Evolutionary conservation across 192 early-diverging fungal species (phyloP).

Genomic region (Gamsiella multidivaricata): DNA sequence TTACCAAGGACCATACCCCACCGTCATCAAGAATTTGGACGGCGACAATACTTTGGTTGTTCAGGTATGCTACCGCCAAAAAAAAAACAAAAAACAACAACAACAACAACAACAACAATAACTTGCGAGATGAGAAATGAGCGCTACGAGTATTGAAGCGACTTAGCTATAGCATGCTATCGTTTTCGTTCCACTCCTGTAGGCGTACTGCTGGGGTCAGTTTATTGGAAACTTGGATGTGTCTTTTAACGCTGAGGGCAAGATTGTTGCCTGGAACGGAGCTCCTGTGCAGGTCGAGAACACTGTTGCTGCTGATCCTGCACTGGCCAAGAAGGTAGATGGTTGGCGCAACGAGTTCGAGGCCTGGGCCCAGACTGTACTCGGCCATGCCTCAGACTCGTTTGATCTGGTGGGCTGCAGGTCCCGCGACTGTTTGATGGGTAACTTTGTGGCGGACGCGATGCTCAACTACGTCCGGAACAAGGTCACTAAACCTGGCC

Average conservation of each 20-base stretch:
- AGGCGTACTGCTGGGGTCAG: conserved; percentile 60
- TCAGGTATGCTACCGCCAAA: conserved; percentile 56
- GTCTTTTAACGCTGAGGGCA: conserved; percentile 61
- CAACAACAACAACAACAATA: neutral
- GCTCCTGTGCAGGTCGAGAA: conserved; percentile 63
- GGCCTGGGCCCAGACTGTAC: conserved; percentile 34
- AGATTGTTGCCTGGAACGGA: conserved; percentile 63
- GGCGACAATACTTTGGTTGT: conserved; percentile 71
- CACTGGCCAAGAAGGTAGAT: conserved; percentile 41
- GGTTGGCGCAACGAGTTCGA: conserved; percentile 56
- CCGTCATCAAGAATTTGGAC: conserved; percentile 62
- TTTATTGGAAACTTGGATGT: conserved; percentile 67
- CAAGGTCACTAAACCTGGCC: conserved; percentile 4
- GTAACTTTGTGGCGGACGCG: conserved; percentile 69
- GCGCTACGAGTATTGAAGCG: neutral
- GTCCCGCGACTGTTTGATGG: conserved; percentile 62
- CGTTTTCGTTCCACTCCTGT: neutral
- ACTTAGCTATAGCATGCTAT: neutral
- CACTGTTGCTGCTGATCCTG: conserved; percentile 55
- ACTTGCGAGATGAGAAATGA: no score
- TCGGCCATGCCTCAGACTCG: conserved; percentile 53
- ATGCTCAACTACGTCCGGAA: conserved; percentile 49
- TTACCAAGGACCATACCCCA: conserved; percentile 68
- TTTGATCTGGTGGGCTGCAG: conserved; percentile 51
- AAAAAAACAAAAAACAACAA: neutral